These are phyloP conservation scores for Parathielavia hyrcaniae DNA, from an alignment of 495 filamentous ascomycete genomes.

Conservation along the genomic window DNA sequence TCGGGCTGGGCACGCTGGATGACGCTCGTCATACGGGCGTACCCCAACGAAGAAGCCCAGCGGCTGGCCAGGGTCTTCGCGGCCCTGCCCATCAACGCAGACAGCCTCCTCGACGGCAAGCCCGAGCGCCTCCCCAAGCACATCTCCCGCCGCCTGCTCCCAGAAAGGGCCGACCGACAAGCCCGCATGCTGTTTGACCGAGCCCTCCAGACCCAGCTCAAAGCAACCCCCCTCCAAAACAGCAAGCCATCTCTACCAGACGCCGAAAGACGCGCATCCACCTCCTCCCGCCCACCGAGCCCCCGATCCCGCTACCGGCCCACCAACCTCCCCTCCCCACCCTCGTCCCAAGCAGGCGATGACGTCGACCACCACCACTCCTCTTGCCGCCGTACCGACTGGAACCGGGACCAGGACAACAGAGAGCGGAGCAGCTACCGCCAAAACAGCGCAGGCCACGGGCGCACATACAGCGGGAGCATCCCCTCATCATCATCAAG, in stretches of 20 bases:
- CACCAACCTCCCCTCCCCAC: conserved; percentile 2
- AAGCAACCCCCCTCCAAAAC: conserved; percentile 14
- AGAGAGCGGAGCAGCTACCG: conserved; percentile 8
- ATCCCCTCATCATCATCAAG: background rate
- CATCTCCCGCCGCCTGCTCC: conserved; percentile 67
- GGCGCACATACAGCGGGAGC: conserved; percentile 8
- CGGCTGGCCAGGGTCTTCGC: conserved; percentile 67
- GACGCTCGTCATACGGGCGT: conserved; percentile 65
- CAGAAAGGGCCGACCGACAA: conserved; percentile 35
- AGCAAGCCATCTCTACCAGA: conserved; percentile 5
- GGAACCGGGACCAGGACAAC: background rate
- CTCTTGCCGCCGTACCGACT: background rate
- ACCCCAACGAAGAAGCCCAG: conserved; percentile 70
- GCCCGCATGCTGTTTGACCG: conserved; percentile 25
- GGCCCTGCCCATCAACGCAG: conserved; percentile 63
- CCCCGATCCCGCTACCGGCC: conserved; percentile 14
- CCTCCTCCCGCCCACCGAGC: background rate
- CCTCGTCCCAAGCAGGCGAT: conserved; percentile 2
- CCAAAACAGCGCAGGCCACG: background rate
- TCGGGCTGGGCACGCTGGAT: conserved; percentile 73
- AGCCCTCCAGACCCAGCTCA: conserved; percentile 27
- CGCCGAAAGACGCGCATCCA: background rate
- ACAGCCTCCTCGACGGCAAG: conserved; percentile 54
- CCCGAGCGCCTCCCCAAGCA: conserved; percentile 75
- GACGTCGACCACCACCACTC: background rate